Percentiles rank a stretch among this genome's conserved stretches.
phyloP scores from a whole-genome alignment of 495 filamentous ascomycete genomes.

The Hypoxylon fragiforme region DNA sequence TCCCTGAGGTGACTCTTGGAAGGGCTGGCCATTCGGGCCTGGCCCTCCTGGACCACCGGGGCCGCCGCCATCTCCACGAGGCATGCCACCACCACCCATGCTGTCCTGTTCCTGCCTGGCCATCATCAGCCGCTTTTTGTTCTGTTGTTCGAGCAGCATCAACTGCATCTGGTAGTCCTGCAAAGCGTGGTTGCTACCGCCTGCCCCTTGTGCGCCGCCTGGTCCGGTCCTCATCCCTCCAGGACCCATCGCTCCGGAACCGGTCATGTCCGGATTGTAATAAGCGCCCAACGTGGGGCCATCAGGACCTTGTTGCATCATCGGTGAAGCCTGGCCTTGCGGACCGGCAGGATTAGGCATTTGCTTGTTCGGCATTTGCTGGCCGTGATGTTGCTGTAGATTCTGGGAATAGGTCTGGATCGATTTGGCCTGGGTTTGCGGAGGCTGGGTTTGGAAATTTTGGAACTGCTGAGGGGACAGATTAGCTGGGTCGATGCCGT shows the following conservation, averaged over 20 bases:
- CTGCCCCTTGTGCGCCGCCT: conserved; percentile 54
- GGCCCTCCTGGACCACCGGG: conserved; percentile 57
- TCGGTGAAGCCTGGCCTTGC: conserved; percentile 71
- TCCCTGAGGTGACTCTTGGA: conserved; percentile 78
- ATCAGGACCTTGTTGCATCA: conserved; percentile 75
- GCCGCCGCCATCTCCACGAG: conserved; percentile 57
- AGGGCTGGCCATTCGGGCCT: conserved; percentile 55
- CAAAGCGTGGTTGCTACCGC: conserved; percentile 84
- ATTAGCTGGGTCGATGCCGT: conserved; percentile 73
- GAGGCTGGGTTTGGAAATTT: conserved; percentile 64
- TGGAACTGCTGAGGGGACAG: conserved; percentile 79
- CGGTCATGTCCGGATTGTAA: conserved; percentile 61
- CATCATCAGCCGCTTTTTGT: conserved; percentile 96
- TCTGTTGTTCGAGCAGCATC: conserved; percentile 98
- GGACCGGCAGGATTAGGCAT: conserved; percentile 57
- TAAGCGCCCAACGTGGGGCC: conserved; percentile 64
- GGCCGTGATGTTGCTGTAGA: conserved; percentile 77
- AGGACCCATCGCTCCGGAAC: too few species aligned
- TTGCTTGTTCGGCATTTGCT: conserved; percentile 72
- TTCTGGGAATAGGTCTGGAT: conserved; percentile 84
- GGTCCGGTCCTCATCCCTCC: conserved; percentile 62
- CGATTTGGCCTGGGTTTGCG: conserved; percentile 70
- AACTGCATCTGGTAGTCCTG: conserved; percentile 99
- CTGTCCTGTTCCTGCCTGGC: conserved; percentile 93
- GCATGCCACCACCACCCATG: conserved; percentile 53